Evolutionary conservation across 1,284 basidiomycete genomes (phyloP).

Genomic region (Rhodofomes roseus): DNA sequence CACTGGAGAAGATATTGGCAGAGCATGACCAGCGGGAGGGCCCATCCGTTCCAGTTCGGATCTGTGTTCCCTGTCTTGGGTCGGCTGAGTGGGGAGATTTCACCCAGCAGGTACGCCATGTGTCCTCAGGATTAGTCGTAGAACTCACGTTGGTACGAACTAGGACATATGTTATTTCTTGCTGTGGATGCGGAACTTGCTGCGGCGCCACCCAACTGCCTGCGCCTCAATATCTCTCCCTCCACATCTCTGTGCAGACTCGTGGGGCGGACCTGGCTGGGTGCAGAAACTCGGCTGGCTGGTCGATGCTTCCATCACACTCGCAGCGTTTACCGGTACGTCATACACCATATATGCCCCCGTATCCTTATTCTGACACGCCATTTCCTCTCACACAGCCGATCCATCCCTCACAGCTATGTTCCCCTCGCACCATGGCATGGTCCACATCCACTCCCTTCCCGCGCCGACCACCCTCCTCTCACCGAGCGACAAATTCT

Average conservation of each 20-base stretch:
- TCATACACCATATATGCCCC: conserved; percentile 10
- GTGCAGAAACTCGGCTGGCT: conserved; percentile 76
- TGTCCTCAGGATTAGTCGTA: conserved; percentile 2
- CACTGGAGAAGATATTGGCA: conserved; percentile 17
- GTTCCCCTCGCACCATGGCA: conserved; percentile 83
- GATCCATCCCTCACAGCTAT: conserved; percentile 61
- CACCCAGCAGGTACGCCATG: conserved; percentile 41
- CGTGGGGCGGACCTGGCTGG: conserved; percentile 65
- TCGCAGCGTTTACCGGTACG: conserved; percentile 80
- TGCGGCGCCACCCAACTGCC: conserved; percentile 52
- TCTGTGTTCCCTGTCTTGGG: conserved; percentile 73
- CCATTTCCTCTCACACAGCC: conserved; percentile 34
- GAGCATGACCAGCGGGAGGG: conserved; percentile 9
- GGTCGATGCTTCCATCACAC: conserved; percentile 70
- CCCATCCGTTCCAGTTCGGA: conserved; percentile 42
- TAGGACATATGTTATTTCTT: conserved; percentile 74
- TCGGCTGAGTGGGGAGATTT: conserved; percentile 70
- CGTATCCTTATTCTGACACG: conserved; percentile 2
- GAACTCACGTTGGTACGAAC: conserved; percentile 8
- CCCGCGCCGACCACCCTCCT: conserved; percentile 68
- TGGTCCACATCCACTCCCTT: conserved; percentile 72
- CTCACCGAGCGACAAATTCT: conserved; percentile 74
- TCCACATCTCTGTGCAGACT: conserved; percentile 50
- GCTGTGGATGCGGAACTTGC: conserved; percentile 56
- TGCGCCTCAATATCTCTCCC: conserved; percentile 71